Base-by-base conservation (phyloP, 2,329 filamentous ascomycete species). In the Diaporthe sp. region DNA sequence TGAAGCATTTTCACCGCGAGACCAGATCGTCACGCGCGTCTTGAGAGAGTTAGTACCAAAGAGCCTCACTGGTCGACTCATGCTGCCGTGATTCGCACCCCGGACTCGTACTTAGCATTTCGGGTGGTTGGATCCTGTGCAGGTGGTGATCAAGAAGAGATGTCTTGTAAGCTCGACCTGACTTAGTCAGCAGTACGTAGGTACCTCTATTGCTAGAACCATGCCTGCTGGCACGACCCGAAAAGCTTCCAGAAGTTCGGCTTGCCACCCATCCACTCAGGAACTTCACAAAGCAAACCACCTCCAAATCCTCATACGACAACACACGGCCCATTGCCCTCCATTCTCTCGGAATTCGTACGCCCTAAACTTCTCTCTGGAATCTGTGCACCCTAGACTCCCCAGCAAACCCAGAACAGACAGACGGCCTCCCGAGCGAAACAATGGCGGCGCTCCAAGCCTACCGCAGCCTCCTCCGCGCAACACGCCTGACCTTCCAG, bases 381-480 rank as follows among this genome's bases (percentile, higher is more conserved):
- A n/a, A n/a, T n/a, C n/a, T n/a, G 39, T 42, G 19, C 39, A 17
- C 39, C 39, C 19, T 22, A 22, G 19, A 13, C 13, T 17, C 15
- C 5, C 39, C 13, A 12, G 12, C 17, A 12, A 42, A 15, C 39
- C 2, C 15, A 42, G 13, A 42, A 42, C 13, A 37, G 13, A 42
- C 44, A 37, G 39, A n/a, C 65, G 19, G 6, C n/a, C n/a, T 27
- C 13, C 15, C 61, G 44, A 30, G 35, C 13, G 17, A n/a, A n/a
- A 77, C 65, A 68, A 91, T 95, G 87, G 94, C 94, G 87, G 94
- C 94, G 22, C 85, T 95, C 72, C 87, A 89, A 80, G 95, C 94
- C 50, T 98, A 98, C 85, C 89, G 95, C 80, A 88, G 93, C 78
- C 86, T 98, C 55, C 88, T 97, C 79, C 95, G 96, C 76, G 94